Evolutionary conservation across 2,329 filamentous ascomycete species (phyloP), one percentile per base, ranked within the genome.

Genomic region (Aspergillus glaucus): DNA sequence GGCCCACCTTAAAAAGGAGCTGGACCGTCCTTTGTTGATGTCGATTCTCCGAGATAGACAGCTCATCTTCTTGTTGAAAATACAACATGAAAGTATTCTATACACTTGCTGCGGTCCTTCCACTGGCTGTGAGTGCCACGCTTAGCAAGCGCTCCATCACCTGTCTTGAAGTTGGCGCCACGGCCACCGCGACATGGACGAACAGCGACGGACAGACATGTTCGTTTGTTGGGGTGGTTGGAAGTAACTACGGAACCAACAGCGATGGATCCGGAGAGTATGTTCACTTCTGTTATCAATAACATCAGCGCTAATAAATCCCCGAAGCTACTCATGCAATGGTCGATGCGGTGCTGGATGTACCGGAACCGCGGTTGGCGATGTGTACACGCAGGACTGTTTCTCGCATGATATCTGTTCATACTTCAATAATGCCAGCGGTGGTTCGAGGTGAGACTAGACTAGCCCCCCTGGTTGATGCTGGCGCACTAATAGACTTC

Each of bases 331-430:
- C 37, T 55, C 54, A 19, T 56, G 54, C 39, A 56, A 56, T 40
- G 53, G 54, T 15, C 53, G 53, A n/a, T 56, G 54, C 32, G 54
- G 54, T 15, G 45, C 47, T 12, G 54, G 54, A 32, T 56, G 53
- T 36, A 44, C 43, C 1, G 54, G 54, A 2, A 19, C 39, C 3
- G 54, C 53, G 17, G 2, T 55, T 3, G 54, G 54, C 2, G 48
- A 56, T 44, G 54, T 45, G 8, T 56, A 56, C 15, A 56, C 54
- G 8, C 54, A 55, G 36, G 53, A 55, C 21, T 57, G 55, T 19
- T 57, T 53, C 41, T 54, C 55, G 17, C 55, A 57, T 47, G 55
- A 57, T 22, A 57, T 57, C 19, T 57, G 54, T 47, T 55, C 50
- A 1, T 56, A 55, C 22, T 56, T 56, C 6, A 48, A 54, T 7